These are phyloP conservation scores for Corymbia maculata DNA, from an alignment of 345 rosid species.

Conservation along the genomic window DNA sequence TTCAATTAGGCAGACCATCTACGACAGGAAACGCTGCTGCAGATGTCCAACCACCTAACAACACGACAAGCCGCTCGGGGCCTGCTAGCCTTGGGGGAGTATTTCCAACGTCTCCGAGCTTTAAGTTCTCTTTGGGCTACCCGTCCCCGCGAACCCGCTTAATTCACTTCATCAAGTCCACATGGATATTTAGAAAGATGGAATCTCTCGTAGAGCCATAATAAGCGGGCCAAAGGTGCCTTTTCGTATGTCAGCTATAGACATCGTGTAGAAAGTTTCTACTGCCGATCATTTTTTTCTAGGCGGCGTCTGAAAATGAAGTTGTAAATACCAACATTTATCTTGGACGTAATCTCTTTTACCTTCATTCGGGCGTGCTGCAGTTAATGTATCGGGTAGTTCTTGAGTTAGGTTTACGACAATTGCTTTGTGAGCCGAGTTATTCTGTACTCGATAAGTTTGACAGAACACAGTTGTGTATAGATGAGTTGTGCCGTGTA, in stretches of 20 bases:
- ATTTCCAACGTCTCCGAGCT: slow-evolving; percentile 64
- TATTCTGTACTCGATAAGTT: not conserved
- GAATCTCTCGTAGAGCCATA: not conserved
- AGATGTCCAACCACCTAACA: slow-evolving; percentile 67
- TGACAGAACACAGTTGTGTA: not conserved
- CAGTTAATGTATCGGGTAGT: not conserved
- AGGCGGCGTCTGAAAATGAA: slow-evolving; percentile 17
- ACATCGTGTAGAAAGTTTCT: slow-evolving; percentile 6
- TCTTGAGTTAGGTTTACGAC: not conserved
- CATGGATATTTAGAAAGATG: not conserved
- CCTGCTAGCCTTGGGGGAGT: slow-evolving; percentile 75
- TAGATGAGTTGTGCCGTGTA: not conserved
- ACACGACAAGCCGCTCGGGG: slow-evolving; percentile 78
- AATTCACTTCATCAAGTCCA: not conserved
- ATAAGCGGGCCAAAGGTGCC: slow-evolving; percentile 6
- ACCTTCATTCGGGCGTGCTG: not conserved
- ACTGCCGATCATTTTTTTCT: slow-evolving; percentile 28
- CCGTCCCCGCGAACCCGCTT: slow-evolving; percentile 47
- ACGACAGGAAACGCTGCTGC: slow-evolving; percentile 72
- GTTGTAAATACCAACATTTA: slow-evolving; percentile 10
- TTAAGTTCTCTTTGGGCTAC: slow-evolving; percentile 61
- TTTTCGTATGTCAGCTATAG: slow-evolving; percentile 1
- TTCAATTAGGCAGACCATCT: slow-evolving; percentile 78
- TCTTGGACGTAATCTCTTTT: slow-evolving; percentile 1
- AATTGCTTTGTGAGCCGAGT: not conserved